Evolutionary conservation across 1,139 yeast species (phyloP), one percentile per base, ranked within the genome.

Genomic region (Ashbya aceris): DNA sequence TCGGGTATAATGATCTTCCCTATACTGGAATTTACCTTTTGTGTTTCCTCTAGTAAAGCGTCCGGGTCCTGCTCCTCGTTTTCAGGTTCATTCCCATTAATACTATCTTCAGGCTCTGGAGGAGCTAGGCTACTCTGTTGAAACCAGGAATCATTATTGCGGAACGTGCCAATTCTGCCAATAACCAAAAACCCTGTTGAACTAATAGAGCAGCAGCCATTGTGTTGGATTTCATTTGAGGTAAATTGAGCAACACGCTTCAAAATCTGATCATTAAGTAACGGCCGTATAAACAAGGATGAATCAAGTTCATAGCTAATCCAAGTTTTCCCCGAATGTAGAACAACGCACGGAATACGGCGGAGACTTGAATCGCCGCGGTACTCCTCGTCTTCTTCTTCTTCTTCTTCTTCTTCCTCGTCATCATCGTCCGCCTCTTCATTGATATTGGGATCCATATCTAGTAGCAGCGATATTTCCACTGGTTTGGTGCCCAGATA

Each of bases 401-500:
- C 42, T 7, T 43, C 50, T n/a, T 42, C 51, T 14, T 49, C 53
- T 26, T 49, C 49, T 48, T 60, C 44, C 55, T 52, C 40, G 63
- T 69, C 43, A 52, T 58, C 55, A 56, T 54, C 48, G 51, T 41
- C 47, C n/a, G 40, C 46, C 13, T 44, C 42, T 9, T 39, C 62
- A 39, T 55, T 54, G 6, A 49, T 44, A 11, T 45, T 46, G 29
- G 51, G 42, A 20, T 36, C 35, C 11, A 38, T 54, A 46, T 33
- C 51, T 33, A 28, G 60, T 49, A 51, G 62, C 3, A 47, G 26
- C 61, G 74, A 67, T 20, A 86, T 63, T 7, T 56, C 53, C 1
- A 87, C 81, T 0, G 84, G 76, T 31, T 70, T 69, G 0, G 83
- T 71, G 0, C 95, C 97, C 41, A 83, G 64, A 56, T 79, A 86